Base-by-base conservation (phyloP, 73 alveolate genomes). In the Chromera velia region DNA sequence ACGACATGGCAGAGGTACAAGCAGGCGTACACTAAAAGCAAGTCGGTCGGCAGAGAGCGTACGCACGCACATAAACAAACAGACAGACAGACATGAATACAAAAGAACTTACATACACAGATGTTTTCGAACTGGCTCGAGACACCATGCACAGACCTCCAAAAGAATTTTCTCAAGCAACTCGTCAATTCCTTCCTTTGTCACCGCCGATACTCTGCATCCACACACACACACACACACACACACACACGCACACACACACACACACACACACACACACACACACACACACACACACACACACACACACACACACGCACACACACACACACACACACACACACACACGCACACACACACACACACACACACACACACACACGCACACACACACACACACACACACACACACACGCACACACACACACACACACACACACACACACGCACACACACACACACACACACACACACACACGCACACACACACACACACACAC, bases 321-420 rank as follows among this genome's bases (percentile, higher is more conserved):
- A 55, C 69, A 55, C 69, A 55, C 69, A 55, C 69, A 55, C 69
- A 55, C 29, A 55, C 69, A 55, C 69, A 55, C 69, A 55, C 29
- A 55, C 29, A 55, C 69, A 55, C 69, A 55, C 69, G 26, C 69
- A 55, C 69, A 55, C 69, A 19, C 29, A 55, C 29, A 55, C 69
- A 55, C 69, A 55, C 69, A 55, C 69, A 55, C 69, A 55, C 69
- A 55, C 69, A 55, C 29, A 55, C 29, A 55, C 69, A 55, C 69
- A 55, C 69, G 26, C 69, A 55, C 69, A 55, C 69, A 55, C 29
- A 55, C 29, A 55, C 69, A 55, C 69, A 55, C 69, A 55, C 69
- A 64, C 34, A 64, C 19, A 64, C 34, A n/a, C 72, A 64, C 33
- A 64, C 34, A 27, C 34, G 28, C 34, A 64, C 19, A 64, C 19